Evolutionary conservation across 345 rosid species (phyloP).

Genomic region (Geranium brycei): DNA sequence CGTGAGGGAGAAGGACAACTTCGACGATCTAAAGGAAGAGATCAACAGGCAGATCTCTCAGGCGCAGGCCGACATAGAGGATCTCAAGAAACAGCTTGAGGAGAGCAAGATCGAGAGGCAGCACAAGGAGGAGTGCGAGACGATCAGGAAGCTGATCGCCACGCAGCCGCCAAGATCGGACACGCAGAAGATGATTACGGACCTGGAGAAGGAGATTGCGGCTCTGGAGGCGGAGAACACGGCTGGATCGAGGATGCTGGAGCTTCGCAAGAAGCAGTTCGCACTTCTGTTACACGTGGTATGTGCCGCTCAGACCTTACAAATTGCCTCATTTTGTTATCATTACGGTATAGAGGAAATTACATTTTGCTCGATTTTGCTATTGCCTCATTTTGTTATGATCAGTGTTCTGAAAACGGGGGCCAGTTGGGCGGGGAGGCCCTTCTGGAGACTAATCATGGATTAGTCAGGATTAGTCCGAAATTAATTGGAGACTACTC

Average conservation of each 20-base stretch:
- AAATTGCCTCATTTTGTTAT: no score
- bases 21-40: constrained; percentile 67
- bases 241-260: constrained; percentile 75
- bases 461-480: no score
- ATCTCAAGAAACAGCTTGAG: constrained; percentile 70
- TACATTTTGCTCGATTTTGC: no score
- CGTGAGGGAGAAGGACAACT: constrained; percentile 70
- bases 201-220: constrained; percentile 68
- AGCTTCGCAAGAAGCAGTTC: constrained; percentile 90
- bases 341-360: neutral
- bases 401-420: no score
- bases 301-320: constrained; percentile 15
- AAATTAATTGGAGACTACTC: no score
- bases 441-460: no score
- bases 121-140: constrained; percentile 96
- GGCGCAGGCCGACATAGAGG: constrained; percentile 71
- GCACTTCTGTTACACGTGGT: constrained; percentile 84
- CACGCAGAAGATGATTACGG: constrained; percentile 57
- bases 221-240: constrained; percentile 72
- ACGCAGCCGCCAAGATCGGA: constrained; percentile 77
- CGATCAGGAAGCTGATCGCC: constrained; percentile 68
- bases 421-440: no score
- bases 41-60: constrained; percentile 57
- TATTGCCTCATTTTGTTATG: no score
- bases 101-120: constrained; percentile 88